phyloP scores from a whole-genome alignment of 1,139 yeast species.

The Yamadazyma dendronema region DNA sequence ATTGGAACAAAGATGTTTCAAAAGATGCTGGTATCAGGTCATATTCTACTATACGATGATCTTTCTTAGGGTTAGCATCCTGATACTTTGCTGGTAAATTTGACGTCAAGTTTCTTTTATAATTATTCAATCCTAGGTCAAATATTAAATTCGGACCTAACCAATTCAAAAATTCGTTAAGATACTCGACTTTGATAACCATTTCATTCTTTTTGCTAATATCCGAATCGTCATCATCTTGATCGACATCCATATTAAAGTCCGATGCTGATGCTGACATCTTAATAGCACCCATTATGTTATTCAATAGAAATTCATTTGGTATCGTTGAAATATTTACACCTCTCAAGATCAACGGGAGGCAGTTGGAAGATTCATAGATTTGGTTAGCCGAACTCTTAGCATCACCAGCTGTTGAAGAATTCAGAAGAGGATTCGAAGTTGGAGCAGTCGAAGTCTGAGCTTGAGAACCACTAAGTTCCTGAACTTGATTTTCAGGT shows the following conservation, averaged over 20 bases:
- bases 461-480: neutral
- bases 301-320: conserved; percentile 39
- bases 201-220: conserved; percentile 29
- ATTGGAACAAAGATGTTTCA: conserved; percentile 17
- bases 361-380: conserved; percentile 48
- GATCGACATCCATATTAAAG: conserved; percentile 36
- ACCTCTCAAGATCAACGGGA: conserved; percentile 63
- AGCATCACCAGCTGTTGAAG: conserved; percentile 1
- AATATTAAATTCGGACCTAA: conserved; percentile 36
- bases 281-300: conserved; percentile 22
- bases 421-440: neutral
- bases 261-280: conserved; percentile 21
- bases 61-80: conserved; percentile 1
- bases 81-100: conserved; percentile 13
- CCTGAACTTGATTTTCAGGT: too few relatives aligned
- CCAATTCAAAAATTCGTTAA: conserved; percentile 35
- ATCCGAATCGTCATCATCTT: conserved; percentile 38
- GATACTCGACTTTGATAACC: conserved; percentile 25
- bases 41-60: conserved; percentile 9
- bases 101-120: conserved; percentile 13
- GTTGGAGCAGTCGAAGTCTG: conserved; percentile 5
- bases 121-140: conserved; percentile 32
- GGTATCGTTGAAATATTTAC: conserved; percentile 64
- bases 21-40: conserved; percentile 7
- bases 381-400: conserved; percentile 6